A percentile compares a stretch with the other conserved stretches of the same genome.
Conservation (phyloP, 2,329 filamentous ascomycete genomes). For the Zarea fungicola region DNA sequence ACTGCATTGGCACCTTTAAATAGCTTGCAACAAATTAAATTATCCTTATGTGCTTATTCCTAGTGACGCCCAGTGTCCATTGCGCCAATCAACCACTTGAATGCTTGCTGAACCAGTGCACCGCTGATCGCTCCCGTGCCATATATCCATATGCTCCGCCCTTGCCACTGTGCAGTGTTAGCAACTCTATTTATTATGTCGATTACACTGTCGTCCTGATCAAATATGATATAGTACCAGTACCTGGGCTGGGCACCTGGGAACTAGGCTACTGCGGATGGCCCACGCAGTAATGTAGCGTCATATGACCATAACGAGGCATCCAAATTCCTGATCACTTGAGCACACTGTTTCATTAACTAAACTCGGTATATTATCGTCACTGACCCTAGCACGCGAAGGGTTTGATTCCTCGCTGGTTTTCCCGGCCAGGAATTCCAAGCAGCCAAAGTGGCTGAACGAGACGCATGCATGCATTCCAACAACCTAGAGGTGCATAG, state of each 20-base stretch:
- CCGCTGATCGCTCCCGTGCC: conserved; percentile 10
- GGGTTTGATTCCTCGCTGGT: no score
- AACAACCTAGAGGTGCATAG: background rate
- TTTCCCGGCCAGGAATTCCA: background rate
- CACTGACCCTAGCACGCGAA: background rate
- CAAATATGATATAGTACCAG: background rate
- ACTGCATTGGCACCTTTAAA: no score
- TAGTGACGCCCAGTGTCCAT: no score
- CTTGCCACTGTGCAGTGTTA: background rate
- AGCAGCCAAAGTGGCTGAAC: background rate
- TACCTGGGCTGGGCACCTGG: no score
- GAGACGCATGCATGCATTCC: background rate
- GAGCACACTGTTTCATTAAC: conserved; percentile 2
- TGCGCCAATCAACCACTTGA: no score
- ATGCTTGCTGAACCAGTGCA: background rate
- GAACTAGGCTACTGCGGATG: background rate
- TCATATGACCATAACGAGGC: conserved; percentile 12
- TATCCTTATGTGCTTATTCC: no score
- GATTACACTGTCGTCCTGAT: background rate
- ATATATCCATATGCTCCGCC: conserved; percentile 10
- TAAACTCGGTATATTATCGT: conserved; percentile 6
- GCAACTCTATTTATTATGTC: background rate
- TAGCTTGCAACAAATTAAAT: no score
- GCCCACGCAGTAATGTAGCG: background rate
- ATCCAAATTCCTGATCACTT: background rate